Evolutionary conservation across 139 green algal species (phyloP), one percentile per base, ranked within the genome.

Genomic region (Tetradesmus lagerheimii): DNA sequence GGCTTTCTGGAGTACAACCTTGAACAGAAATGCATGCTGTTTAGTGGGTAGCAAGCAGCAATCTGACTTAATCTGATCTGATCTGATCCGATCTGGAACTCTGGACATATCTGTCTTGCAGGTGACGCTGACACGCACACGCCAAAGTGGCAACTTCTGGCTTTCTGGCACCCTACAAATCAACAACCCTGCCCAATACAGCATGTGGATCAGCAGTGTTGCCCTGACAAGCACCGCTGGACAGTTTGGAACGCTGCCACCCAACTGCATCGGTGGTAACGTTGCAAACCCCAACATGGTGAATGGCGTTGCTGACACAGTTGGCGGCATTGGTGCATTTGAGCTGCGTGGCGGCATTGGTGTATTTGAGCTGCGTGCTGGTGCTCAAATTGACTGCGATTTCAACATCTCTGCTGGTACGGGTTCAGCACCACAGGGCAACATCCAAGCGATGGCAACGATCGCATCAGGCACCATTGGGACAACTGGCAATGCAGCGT

Each of bases 231-330:
- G 64, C 25, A 67, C 62, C 15, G 11, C 64, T 0, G 83, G 83
- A 38, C 25, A 62, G 23, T 88, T 77, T 39, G 83, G 62, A 6
- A 25, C 20, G 14, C 83, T 67, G 27, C 64, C 83, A 20, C 11
- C 83, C 18, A 64, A 80, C 62, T 88, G 83, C 64, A 38, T 88
- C 23, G 83, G 83, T 11, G 83, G 83, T 27, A 67, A 38, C 53
- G n/a, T n/a, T n/a, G n/a, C n/a, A n/a, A n/a, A n/a, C n/a, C n/a
- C n/a, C n/a, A n/a, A n/a, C n/a, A n/a, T n/a, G n/a, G n/a, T n/a
- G n/a, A n/a, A n/a, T n/a, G n/a, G n/a, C n/a, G n/a, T n/a, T n/a
- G n/a, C n/a, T n/a, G n/a, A n/a, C n/a, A n/a, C n/a, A n/a, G n/a
- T n/a, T n/a, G n/a, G n/a, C n/a, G n/a, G n/a, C 0, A 34, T 57